A percentile compares a stretch with the other conserved stretches of the same genome.
Evolutionary conservation across 2,329 filamentous ascomycete genomes (phyloP).

Genomic region (Microcera coccophila): DNA sequence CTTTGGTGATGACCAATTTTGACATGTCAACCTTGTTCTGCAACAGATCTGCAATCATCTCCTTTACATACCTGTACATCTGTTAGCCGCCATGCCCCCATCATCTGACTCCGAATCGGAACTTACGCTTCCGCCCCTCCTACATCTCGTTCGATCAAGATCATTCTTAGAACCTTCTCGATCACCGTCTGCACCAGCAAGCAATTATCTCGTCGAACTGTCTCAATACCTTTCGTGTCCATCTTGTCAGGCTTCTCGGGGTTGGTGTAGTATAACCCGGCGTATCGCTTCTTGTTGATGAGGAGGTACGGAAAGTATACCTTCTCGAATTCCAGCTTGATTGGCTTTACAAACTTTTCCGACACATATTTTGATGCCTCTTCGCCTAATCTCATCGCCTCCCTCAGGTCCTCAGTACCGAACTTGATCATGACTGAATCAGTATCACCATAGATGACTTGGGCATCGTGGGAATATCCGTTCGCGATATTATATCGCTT

Average conservation of each 20-base stretch:
- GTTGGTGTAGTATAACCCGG: constrained; percentile 95
- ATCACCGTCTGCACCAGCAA: constrained; percentile 94
- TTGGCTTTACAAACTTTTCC: constrained; percentile 88
- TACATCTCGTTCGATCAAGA: constrained; percentile 88
- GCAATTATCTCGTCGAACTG: constrained; percentile 94
- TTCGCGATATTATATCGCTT: constrained; percentile 85
- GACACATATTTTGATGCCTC: constrained; percentile 89
- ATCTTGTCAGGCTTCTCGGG: constrained; percentile 97
- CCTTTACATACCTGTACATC: constrained; percentile 79
- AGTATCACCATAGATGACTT: constrained; percentile 98
- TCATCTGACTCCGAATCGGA: constrained; percentile 8
- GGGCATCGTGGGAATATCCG: constrained; percentile 88
- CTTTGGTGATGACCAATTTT: constrained; percentile 98
- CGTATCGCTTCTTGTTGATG: constrained; percentile 99
- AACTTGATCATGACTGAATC: constrained; percentile 99
- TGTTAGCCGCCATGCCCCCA: constrained; percentile 29
- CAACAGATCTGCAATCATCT: constrained; percentile 88
- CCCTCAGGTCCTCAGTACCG: constrained; percentile 77
- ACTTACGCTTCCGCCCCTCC: constrained; percentile 88
- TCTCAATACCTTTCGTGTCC: constrained; percentile 99
- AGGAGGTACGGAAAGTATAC: constrained; percentile 97
- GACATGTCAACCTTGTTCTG: constrained; percentile 99
- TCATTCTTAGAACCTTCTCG: constrained; percentile 92
- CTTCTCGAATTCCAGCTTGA: constrained; percentile 99
- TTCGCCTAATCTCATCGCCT: constrained; percentile 92